These are phyloP conservation scores for Licmophora abbreviata DNA, from an alignment of 108 stramenopile species.

Conservation along the genomic window DNA sequence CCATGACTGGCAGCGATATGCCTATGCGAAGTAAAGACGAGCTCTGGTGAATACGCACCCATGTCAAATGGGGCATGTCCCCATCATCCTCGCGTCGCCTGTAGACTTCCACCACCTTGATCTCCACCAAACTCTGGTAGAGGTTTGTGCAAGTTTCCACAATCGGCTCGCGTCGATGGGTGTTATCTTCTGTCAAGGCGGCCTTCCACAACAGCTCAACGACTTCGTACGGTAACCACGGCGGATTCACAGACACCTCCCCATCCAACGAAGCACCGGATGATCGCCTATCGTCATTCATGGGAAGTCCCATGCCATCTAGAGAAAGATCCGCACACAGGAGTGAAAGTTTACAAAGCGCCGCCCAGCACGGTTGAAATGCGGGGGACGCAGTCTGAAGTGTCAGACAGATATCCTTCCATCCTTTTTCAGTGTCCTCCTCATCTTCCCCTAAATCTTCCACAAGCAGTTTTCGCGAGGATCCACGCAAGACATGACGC, in stretches of 20 bases:
- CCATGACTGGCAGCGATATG: background rate
- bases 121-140: background rate
- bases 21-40: conserved; percentile 1
- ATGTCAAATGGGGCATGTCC: background rate
- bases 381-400: no score
- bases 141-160: background rate
- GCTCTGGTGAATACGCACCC: background rate
- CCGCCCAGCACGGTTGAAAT: conserved; percentile 1
- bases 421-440: no score
- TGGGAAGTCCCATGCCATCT: background rate
- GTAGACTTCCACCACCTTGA: background rate
- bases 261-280: no score
- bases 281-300: no score
- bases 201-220: conserved; percentile 3
- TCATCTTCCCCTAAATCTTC: no score
- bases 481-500: no score
- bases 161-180: background rate
- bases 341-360: conserved; percentile 3
- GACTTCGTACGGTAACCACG: conserved; percentile 7
- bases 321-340: conserved; percentile 2
- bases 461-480: no score
- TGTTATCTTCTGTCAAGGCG: background rate
- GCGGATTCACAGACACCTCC: no score
- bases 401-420: no score
- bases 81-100: background rate